These are phyloP conservation scores for Cystofilobasidium bisporidii DNA, from an alignment of 768 basidiomycete species.

Conservation along the genomic window DNA sequence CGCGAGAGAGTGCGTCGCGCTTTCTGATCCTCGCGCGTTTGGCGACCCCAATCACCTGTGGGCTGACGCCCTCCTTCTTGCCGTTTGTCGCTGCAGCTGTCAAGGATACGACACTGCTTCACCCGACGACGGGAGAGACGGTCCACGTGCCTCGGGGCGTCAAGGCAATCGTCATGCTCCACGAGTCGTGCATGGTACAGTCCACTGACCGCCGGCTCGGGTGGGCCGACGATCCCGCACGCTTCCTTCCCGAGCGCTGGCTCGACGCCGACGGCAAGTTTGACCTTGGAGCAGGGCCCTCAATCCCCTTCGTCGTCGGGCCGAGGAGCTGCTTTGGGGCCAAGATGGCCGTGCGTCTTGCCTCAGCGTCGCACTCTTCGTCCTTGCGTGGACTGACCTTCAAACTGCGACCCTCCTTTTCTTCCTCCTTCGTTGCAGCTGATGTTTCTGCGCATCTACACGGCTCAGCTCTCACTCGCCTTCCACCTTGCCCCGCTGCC, in stretches of 20 bases:
- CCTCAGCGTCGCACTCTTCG: neutral
- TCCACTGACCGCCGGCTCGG: conserved; percentile 16
- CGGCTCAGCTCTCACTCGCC: conserved; percentile 8
- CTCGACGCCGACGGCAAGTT: conserved; percentile 1
- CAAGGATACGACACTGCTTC: neutral
- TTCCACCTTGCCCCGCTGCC: conserved; percentile 14
- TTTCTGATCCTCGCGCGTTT: neutral
- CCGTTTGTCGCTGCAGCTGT: neutral
- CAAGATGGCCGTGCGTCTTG: conserved; percentile 16
- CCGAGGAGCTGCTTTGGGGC: conserved; percentile 12
- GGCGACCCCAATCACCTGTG: no score
- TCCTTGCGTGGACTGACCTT: neutral
- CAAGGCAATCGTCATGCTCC: conserved; percentile 15
- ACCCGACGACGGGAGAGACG: neutral
- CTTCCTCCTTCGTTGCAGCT: neutral
- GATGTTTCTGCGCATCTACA: conserved; percentile 10
- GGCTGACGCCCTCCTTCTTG: neutral
- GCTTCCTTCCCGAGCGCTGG: conserved; percentile 10
- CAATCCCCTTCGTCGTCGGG: conserved; percentile 2
- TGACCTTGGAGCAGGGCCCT: conserved; percentile 1
- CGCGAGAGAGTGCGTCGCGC: neutral
- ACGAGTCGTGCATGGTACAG: conserved; percentile 3
- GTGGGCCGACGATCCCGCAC: neutral
- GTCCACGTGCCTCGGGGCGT: neutral
- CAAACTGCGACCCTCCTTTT: neutral